phyloP scores from a whole-genome alignment of 2,329 filamentous ascomycete species.

The Pseudogymnoascus sp. region DNA sequence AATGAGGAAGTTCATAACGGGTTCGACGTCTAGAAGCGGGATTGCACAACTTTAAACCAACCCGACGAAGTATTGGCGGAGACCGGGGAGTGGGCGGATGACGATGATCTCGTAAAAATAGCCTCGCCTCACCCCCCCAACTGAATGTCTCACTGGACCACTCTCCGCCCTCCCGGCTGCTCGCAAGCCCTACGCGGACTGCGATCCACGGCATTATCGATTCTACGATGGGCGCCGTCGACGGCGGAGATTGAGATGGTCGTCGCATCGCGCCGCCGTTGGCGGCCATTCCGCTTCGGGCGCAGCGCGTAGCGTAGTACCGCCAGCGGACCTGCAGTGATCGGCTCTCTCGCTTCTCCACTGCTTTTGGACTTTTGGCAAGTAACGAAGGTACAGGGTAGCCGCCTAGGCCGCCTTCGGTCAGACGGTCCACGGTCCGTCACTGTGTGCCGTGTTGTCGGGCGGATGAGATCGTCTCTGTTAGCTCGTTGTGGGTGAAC shows the following conservation, averaged over 20 bases:
- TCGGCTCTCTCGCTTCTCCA: not conserved
- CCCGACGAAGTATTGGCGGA: not conserved
- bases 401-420: constrained; percentile 5
- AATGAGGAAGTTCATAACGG: not conserved
- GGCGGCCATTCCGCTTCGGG: not conserved
- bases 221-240: not conserved
- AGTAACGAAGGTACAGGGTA: not conserved
- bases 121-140: not conserved
- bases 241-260: not conserved
- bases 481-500: not conserved
- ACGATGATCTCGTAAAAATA: not conserved
- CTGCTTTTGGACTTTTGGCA: not conserved
- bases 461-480: not conserved
- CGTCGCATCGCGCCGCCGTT: not conserved
- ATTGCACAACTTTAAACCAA: constrained; percentile 2
- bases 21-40: not conserved
- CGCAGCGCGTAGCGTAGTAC: not conserved
- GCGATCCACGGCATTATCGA: not conserved
- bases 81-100: not conserved
- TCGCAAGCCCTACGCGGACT: not conserved
- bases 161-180: not conserved
- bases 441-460: not conserved
- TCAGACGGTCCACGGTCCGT: not conserved
- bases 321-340: not conserved
- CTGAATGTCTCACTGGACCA: not conserved